phyloP scores from a whole-genome alignment of 2,329 filamentous ascomycete genomes.

The Hawksworthiomyces lignivorus region DNA sequence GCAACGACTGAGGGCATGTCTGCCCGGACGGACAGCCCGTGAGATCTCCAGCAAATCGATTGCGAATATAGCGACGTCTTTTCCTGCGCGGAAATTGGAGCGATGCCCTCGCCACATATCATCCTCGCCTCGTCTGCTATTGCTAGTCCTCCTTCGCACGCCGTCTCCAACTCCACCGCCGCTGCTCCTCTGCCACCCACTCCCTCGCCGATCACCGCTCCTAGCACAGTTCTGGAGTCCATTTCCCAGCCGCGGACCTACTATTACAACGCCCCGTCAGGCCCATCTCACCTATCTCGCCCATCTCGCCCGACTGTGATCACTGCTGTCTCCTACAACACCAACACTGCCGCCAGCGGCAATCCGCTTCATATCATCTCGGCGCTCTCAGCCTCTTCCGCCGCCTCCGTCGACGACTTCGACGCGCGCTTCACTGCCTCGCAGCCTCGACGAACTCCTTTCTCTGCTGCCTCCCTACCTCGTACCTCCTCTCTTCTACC shows the following conservation, averaged over 20 bases:
- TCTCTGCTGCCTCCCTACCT: conserved; percentile 26
- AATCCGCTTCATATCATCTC: conserved; percentile 6
- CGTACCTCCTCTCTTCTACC: conserved; percentile 38
- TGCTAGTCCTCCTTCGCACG: conserved; percentile 4
- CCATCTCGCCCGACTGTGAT: not conserved
- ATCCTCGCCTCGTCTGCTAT: conserved; percentile 10
- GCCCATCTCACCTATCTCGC: not conserved
- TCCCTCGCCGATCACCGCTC: conserved; percentile 14
- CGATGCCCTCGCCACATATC: conserved; percentile 14
- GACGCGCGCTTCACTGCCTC: not conserved
- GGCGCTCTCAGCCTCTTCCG: conserved; percentile 1
- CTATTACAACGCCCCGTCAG: conserved; percentile 8
- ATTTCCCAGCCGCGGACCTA: conserved; percentile 4
- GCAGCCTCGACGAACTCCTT: conserved; percentile 16
- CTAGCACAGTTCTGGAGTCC: conserved; percentile 9
- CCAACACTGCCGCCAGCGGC: not conserved
- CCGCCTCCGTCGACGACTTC: not conserved
- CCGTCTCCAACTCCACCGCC: conserved; percentile 8
- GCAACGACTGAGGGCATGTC: not conserved
- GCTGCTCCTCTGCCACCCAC: conserved; percentile 9
- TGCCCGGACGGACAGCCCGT: not conserved
- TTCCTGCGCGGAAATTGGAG: not conserved
- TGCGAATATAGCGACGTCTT: not conserved
- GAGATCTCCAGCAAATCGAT: not conserved
- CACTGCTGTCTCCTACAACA: not conserved